Conservation (phyloP, 2,329 filamentous ascomycete genomes). For the Pleurostoma richardsiae region DNA sequence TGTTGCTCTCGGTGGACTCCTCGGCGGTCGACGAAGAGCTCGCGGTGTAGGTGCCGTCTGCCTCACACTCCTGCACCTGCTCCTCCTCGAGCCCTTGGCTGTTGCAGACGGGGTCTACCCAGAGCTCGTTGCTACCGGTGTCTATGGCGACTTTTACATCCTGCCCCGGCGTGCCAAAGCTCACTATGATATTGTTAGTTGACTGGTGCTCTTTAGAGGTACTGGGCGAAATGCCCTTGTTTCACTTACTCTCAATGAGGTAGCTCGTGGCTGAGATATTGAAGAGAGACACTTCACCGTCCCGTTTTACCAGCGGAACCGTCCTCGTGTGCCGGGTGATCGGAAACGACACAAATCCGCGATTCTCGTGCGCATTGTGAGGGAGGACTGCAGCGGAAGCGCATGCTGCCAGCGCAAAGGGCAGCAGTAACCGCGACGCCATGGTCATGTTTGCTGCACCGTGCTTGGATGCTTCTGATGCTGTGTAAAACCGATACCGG, state of each 20-base stretch:
- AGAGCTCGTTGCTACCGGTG: conserved; percentile 50
- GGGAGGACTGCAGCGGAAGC: neutral
- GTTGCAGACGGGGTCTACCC: conserved; percentile 54
- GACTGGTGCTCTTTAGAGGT: neutral
- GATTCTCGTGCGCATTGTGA: conserved; percentile 3
- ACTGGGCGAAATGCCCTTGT: neutral
- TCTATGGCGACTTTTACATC: conserved; percentile 44
- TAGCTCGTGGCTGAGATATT: conserved; percentile 10
- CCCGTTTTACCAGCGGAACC: conserved; percentile 5
- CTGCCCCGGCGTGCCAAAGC: conserved; percentile 44
- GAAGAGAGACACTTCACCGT: conserved; percentile 6
- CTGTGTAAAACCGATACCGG: too few species aligned
- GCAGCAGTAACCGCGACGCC: conserved; percentile 1
- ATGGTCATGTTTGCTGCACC: neutral
- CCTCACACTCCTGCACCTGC: conserved; percentile 27
- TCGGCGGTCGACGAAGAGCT: conserved; percentile 25
- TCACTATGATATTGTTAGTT: conserved; percentile 21
- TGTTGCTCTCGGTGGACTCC: conserved; percentile 17
- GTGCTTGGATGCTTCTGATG: too few species aligned
- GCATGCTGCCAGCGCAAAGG: conserved; percentile 6
- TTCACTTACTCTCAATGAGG: conserved; percentile 5
- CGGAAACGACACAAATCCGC: conserved; percentile 10
- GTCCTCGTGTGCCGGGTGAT: conserved; percentile 4
- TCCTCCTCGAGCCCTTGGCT: conserved; percentile 26
- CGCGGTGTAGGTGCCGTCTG: conserved; percentile 32